These are phyloP conservation scores for Plasmodiophora brassicae DNA, from an alignment of 208 protist genomes.

Conservation along the genomic window DNA sequence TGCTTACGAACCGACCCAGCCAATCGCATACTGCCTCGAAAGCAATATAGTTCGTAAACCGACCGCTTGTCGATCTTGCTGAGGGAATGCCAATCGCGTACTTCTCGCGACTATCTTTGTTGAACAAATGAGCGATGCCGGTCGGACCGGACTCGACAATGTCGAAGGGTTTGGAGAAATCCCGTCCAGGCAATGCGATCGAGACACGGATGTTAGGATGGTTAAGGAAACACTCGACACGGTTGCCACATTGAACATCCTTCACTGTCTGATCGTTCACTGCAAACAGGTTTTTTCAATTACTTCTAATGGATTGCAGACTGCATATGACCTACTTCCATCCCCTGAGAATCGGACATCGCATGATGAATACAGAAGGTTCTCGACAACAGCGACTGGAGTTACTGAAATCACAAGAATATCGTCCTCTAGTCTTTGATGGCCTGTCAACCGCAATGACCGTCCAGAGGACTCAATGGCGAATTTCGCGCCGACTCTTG, in stretches of 20 bases:
- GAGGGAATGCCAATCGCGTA: not conserved
- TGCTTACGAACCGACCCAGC: not conserved
- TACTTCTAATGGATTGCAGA: not conserved
- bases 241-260: not conserved
- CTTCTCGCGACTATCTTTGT: not conserved
- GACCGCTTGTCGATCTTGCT: not conserved
- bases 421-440: not conserved
- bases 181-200: not conserved
- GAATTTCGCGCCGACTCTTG: not conserved
- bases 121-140: not conserved
- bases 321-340: not conserved
- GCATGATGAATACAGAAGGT: not conserved
- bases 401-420: not conserved
- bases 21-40: not conserved
- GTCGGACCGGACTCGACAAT: not conserved
- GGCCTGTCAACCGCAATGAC: not conserved
- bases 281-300: not conserved
- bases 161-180: not conserved
- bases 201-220: not conserved
- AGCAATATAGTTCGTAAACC: not conserved
- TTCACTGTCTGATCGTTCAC: not conserved
- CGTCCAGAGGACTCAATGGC: not conserved
- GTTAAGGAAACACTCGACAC: constrained; percentile 24
- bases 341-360: not conserved
- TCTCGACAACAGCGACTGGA: not conserved